These are phyloP conservation scores for Stramenopiles sp. DNA, from an alignment of 352 stramenopile species.

Conservation along the genomic window DNA sequence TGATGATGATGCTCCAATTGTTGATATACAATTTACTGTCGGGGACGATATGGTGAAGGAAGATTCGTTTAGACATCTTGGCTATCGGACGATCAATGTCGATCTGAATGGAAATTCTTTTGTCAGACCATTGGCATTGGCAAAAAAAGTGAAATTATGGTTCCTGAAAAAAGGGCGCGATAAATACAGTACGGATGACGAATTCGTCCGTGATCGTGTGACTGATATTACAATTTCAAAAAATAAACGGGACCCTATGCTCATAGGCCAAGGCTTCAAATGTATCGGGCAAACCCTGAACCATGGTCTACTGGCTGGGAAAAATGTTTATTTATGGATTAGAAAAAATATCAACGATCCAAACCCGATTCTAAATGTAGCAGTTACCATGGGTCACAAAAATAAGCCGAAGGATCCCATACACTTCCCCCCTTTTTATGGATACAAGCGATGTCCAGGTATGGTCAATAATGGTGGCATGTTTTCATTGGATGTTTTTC, in stretches of 20 bases:
- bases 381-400: not conserved
- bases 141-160: not conserved
- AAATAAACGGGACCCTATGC: not conserved
- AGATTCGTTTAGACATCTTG: not conserved
- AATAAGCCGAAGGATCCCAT: not conserved
- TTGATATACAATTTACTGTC: not conserved
- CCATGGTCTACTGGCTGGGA: too few species aligned
- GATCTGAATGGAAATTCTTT: not conserved
- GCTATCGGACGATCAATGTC: not conserved
- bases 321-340: too few species aligned
- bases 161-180: not conserved
- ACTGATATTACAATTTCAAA: not conserved
- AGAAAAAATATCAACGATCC: not conserved
- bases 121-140: too few species aligned
- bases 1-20: not conserved
- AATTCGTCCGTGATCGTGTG: not conserved
- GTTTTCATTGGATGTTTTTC: not conserved
- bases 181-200: not conserved
- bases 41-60: not conserved
- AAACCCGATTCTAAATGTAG: not conserved
- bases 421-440: not conserved
- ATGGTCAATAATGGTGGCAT: not conserved
- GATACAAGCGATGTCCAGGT: not conserved
- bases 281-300: not conserved
- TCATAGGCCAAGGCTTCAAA: not conserved